Conservation (phyloP, 192 early-diverging fungal species). For the Podila minutissima region DNA sequence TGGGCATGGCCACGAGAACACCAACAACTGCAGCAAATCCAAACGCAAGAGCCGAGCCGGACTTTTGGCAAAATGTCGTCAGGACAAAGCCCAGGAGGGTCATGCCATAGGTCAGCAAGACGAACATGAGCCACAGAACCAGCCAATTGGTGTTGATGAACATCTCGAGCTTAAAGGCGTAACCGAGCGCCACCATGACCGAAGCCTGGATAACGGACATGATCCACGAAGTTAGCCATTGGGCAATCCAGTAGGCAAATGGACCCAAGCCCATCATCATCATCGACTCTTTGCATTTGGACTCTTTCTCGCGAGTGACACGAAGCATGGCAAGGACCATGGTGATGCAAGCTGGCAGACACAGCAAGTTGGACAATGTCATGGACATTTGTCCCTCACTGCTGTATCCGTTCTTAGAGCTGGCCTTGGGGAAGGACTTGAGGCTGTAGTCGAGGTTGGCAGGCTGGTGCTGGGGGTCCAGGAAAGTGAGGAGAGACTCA, state of each 20-base stretch:
- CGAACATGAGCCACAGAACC: constrained; percentile 67
- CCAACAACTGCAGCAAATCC: constrained; percentile 56
- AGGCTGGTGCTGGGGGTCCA: constrained; percentile 37
- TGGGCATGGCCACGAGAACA: constrained; percentile 74
- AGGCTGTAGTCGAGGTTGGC: constrained; percentile 38
- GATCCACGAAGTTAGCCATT: constrained; percentile 67
- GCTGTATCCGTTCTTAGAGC: constrained; percentile 56
- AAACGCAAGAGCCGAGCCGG: constrained; percentile 48
- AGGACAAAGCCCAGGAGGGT: constrained; percentile 69
- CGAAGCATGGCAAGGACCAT: constrained; percentile 67
- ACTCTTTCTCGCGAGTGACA: constrained; percentile 77
- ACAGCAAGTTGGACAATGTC: constrained; percentile 56
- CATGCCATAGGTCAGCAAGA: constrained; percentile 77
- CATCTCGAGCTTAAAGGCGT: constrained; percentile 66
- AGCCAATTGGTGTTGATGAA: constrained; percentile 69
- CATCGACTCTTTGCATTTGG: constrained; percentile 74
- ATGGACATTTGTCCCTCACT: constrained; percentile 63
- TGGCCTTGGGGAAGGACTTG: constrained; percentile 70
- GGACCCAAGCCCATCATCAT: constrained; percentile 77
- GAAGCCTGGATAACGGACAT: constrained; percentile 65
- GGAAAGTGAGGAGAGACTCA: constrained; percentile 31
- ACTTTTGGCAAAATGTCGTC: constrained; percentile 70
- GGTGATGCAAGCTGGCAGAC: constrained; percentile 61
- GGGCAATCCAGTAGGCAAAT: constrained; percentile 68
- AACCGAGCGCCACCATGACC: constrained; percentile 65